Evolutionary conservation across 2,329 filamentous ascomycete genomes (phyloP), one percentile per base, ranked within the genome.

Genomic region (Boeremia lycopersici): DNA sequence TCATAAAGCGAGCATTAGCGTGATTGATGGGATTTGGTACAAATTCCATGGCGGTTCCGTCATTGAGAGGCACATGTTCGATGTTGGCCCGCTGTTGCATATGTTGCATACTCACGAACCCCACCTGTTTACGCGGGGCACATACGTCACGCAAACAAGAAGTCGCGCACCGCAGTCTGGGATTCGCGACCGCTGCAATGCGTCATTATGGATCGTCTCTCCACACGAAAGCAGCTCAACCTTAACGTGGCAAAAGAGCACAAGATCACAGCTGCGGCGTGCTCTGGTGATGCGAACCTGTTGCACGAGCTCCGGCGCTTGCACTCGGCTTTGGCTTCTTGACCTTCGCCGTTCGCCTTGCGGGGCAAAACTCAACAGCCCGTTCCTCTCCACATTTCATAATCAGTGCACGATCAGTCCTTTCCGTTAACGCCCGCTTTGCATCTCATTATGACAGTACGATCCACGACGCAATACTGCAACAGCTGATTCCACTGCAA

Each of bases 21-120:
- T 54, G 55, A 60, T 60, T 58, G 53, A 68, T 67, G 60, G 61
- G 57, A 61, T 62, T 58, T 60, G 26, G 34, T 33, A 52, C 36
- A 38, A 59, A 59, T 49, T 56, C 56, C 63, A 66, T 67, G 61
- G 58, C 53, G 53, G 55, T 62, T 58, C 55, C 62, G 62, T 68
- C 63, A 65, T 67, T 55, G 29, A 43, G 39, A 46, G 41, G 46
- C 54, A 60, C 56, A 54, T 51, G 54, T 57, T 43, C 50, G 50
- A 42, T 25, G 4, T 3, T 53, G 57, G 57, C 55, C 62, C 59
- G 56, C 50, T 56, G 47, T 28, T 49, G 35, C 52, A 54, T 43
- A 11, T 31, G 46, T 11, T 31, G 12, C 28, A 17, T 23, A 23
- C 19, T 23, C 19, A 23, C 19, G 23, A 13, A 34, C 39, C 45